phyloP scores from a whole-genome alignment of 805 yeast genomes.

The Nakazawaea sp. region DNA sequence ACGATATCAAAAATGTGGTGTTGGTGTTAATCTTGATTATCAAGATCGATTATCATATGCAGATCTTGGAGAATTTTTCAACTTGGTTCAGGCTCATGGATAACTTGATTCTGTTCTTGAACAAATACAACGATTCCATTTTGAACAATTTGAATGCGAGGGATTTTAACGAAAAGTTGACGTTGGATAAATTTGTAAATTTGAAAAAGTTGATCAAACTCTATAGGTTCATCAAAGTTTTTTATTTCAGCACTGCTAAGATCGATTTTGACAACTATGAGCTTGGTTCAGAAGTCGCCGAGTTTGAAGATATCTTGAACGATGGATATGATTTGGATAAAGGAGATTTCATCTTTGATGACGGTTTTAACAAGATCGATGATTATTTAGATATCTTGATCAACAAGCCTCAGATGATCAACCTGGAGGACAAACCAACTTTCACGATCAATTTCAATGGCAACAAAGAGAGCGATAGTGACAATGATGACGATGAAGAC shows the following conservation, averaged over 20 bases:
- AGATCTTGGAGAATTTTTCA: conserved; percentile 34
- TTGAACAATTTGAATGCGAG: conserved; percentile 19
- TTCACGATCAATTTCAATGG: conserved; percentile 13
- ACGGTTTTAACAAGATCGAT: conserved; percentile 14
- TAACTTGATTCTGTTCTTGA: conserved; percentile 20
- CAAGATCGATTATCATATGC: conserved; percentile 29
- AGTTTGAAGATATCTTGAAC: conserved; percentile 36
- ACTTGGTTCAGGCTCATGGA: conserved; percentile 21
- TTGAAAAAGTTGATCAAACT: conserved; percentile 18
- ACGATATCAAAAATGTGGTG: conserved; percentile 18
- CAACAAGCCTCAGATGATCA: conserved; percentile 4
- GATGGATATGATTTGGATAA: conserved; percentile 20
- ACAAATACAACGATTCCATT: conserved; percentile 15
- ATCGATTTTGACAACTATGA: conserved; percentile 40
- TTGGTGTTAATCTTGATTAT: conserved; percentile 30
- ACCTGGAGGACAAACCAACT: conserved; percentile 2
- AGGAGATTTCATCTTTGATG: conserved; percentile 18
- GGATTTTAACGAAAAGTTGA: conserved; percentile 15
- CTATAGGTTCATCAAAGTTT: conserved; percentile 27
- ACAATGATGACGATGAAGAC: conserved; percentile 11
- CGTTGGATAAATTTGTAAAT: conserved; percentile 14
- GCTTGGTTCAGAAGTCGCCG: conserved; percentile 22
- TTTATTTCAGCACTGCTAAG: conserved; percentile 41
- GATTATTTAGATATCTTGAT: conserved; percentile 8
- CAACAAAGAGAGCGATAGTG: conserved; percentile 14